Conservation (phyloP, 495 filamentous ascomycete genomes). For the Aspergillus carlsbadensis region DNA sequence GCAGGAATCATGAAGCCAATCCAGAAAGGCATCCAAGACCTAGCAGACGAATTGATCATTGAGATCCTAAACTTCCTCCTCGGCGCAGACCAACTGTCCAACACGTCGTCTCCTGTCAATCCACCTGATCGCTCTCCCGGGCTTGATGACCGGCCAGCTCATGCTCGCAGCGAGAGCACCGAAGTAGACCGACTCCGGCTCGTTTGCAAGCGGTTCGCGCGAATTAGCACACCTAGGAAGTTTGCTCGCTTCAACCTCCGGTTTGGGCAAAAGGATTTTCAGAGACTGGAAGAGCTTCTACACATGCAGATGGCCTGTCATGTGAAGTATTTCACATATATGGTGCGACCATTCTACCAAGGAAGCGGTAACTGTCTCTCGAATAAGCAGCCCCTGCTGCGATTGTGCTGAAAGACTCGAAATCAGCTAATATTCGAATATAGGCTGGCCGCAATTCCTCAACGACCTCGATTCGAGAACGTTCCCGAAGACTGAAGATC, state of each 20-base stretch:
- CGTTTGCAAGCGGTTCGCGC: constrained; percentile 60
- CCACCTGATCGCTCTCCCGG: not conserved
- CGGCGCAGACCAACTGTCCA: constrained; percentile 16
- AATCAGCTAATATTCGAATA: constrained; percentile 22
- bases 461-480: constrained; percentile 19
- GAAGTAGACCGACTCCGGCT: constrained; percentile 54
- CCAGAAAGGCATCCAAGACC: constrained; percentile 42
- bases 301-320: constrained; percentile 56
- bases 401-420: not conserved
- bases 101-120: constrained; percentile 14
- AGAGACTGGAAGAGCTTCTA: constrained; percentile 50
- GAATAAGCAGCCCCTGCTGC: constrained; percentile 15
- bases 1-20: constrained; percentile 35
- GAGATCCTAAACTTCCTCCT: constrained; percentile 48
- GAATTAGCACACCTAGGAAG: constrained; percentile 58
- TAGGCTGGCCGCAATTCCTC: constrained; percentile 36
- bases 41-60: constrained; percentile 62
- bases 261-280: constrained; percentile 59
- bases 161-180: constrained; percentile 30
- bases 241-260: constrained; percentile 60
- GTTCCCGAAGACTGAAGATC: constrained; percentile 23
- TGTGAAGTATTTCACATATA: constrained; percentile 69
- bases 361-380: constrained; percentile 43
- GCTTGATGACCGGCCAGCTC: constrained; percentile 10
- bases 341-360: constrained; percentile 68